Percentiles rank a stretch among this genome's conserved stretches.
phyloP scores from a whole-genome alignment of 2,329 filamentous ascomycete species.

The Alternaria atra region DNA sequence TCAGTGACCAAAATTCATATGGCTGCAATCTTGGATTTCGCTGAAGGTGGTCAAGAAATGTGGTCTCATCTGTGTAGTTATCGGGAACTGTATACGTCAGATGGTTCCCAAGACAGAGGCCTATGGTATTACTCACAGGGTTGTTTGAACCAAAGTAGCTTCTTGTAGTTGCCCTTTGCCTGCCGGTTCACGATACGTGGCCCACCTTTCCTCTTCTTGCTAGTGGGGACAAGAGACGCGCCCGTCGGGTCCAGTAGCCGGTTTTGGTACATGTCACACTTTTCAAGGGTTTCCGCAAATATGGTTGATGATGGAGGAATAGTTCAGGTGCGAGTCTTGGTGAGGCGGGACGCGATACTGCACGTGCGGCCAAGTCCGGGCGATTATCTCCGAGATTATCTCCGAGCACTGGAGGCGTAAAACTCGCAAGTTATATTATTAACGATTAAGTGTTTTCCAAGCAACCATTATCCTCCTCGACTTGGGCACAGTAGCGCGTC shows the following conservation, averaged over 20 bases:
- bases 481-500: constrained; percentile 58
- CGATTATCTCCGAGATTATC: constrained; percentile 7
- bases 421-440: constrained; percentile 6
- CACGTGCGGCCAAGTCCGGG: constrained; percentile 5
- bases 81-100: constrained; percentile 75
- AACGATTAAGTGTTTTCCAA: constrained; percentile 62
- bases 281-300: not conserved
- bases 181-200: constrained; percentile 72
- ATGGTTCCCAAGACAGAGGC: not conserved
- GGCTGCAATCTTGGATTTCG: constrained; percentile 91
- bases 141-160: constrained; percentile 97
- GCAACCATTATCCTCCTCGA: constrained; percentile 64
- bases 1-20: constrained; percentile 97
- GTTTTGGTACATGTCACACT: constrained; percentile 22
- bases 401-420: not conserved
- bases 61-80: constrained; percentile 97
- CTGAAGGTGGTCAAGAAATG: constrained; percentile 95
- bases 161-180: constrained; percentile 85
- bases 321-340: not conserved
- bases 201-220: constrained; percentile 59
- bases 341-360: not conserved
- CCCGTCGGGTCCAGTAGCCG: constrained; percentile 24
- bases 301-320: constrained; percentile 1
- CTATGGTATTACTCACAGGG: constrained; percentile 68
- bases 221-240: constrained; percentile 17